Conservation (phyloP, 768 basidiomycete genomes). For the Auricularia auricula-judae region DNA sequence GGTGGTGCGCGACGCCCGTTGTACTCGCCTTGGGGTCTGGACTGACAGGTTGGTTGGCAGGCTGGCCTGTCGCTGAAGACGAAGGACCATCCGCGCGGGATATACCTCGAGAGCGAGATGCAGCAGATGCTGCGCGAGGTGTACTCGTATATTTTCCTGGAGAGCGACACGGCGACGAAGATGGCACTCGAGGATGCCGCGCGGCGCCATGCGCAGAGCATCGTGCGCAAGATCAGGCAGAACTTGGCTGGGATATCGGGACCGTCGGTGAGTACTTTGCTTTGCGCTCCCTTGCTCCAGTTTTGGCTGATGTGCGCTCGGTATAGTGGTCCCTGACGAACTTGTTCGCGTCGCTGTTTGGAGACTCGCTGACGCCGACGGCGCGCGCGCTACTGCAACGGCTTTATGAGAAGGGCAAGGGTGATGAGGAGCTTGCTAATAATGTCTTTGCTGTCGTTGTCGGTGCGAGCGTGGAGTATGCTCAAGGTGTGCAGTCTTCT, state of each 20-base stretch:
- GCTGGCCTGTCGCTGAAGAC: conserved; percentile 38
- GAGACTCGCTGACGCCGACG: background rate
- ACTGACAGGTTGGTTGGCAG: conserved; percentile 17
- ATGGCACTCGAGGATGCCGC: conserved; percentile 22
- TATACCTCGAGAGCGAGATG: conserved; percentile 31
- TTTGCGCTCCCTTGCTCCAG: conserved; percentile 6
- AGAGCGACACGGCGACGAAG: conserved; percentile 20
- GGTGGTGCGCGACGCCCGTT: conserved; percentile 32
- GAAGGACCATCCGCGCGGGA: conserved; percentile 29
- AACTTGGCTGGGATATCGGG: conserved; percentile 11
- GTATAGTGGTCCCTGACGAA: conserved; percentile 18
- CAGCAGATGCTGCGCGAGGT: conserved; percentile 40
- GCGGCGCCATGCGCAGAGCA: conserved; percentile 15
- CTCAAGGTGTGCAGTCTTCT: conserved; percentile 26
- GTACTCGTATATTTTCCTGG: conserved; percentile 18
- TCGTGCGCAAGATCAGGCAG: conserved; percentile 15
- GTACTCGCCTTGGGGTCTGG: background rate
- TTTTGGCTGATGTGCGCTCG: conserved; percentile 17
- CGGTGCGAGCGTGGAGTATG: conserved; percentile 4
- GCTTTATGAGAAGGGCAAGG: conserved; percentile 12
- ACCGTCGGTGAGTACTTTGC: conserved; percentile 6
- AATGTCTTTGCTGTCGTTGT: conserved; percentile 42
- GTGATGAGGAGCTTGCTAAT: conserved; percentile 29
- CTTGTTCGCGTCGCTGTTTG: conserved; percentile 3
- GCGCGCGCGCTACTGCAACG: background rate